Evolutionary conservation across 228 moss, liverwort and hornwort genomes (phyloP), one percentile per base, ranked within the genome.

Genomic region (Sphagnum magellanicum): DNA sequence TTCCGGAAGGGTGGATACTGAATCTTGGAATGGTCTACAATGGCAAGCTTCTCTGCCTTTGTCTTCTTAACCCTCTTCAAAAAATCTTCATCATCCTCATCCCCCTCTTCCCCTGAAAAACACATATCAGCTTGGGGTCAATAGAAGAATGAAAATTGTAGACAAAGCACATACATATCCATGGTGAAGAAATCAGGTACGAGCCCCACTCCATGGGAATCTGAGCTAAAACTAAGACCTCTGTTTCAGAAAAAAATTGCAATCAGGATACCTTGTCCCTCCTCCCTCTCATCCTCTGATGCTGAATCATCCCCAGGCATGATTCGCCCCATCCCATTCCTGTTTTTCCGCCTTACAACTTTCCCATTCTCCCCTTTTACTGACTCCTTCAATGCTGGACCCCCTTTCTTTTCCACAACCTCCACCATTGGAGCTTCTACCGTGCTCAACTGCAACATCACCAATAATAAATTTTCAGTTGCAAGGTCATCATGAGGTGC

Each of bases 11-110:
- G 1, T 48, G 89, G 78, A 68, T 98, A 98, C 63, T 92, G 97
- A 17, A 98, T 88, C 74, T 92, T 98, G 13, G 97, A 85, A 69
- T 98, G 97, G 71, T 98, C 97, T 60, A 98, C 97, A 16, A 93
- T 76, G 16, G 97, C 97, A 14, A 93, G 66, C 72, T 98, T 98
- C 75, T 98, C 97, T 64, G 93, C 97, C 83, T 98, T 98, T 0
- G 88, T 91, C 71, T 98, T 98, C 77, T 98, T 98, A 32, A 98
- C 93, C 72, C 97, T 81, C 80, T 93, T 98, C 89, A 98, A 81
- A 73, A 98, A 98, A 61, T 98, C 97, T 60, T 98, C 97, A 49
- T 98, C 97, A 16, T 98, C 97, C 70, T 98, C 97, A 66, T 98
- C 97, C 8, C 90, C 90, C 73, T 81, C 78, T 55, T 80, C 83